Base-by-base conservation (phyloP, 1,284 basidiomycete genomes). In the Austroboletus novae-zelandiae region DNA sequence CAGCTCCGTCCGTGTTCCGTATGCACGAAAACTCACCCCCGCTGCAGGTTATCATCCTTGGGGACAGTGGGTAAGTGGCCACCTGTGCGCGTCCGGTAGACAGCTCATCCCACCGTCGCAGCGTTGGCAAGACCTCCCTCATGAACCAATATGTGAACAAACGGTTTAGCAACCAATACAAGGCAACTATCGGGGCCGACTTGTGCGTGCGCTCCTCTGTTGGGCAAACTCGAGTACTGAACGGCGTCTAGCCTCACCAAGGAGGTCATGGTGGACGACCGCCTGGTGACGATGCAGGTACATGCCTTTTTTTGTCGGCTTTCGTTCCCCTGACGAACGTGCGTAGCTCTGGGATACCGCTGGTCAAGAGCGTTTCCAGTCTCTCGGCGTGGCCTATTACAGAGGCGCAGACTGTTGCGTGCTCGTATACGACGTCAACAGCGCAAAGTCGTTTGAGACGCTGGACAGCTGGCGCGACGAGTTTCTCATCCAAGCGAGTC, bases 111-210 rank as follows among this genome's bases (percentile, higher is more conserved):
- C 56, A 52, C 43, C 47, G 60, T 39, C 47, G 23, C 34, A 97
- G 96, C 55, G 97, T 99, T 71, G 97, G 96, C 47, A 99, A 99
- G 89, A 99, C 96, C 44, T 99, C 96, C 39, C 84, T 99, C 64
- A 99, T 99, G 97, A 99, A 98, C 79, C 97, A 99, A 78, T 99
- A 98, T 78, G 97, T 99, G 64, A 99, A 99, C 86, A 99, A 98
- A 75, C 89, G 97, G 58, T 99, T 99, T 76, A 96, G 91, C 66
- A 98, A 96, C 72, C 96, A 98, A 73, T 99, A 99, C 83, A 99
- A 99, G 78, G 95, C 94, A 11, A 97, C 94, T 55, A 95, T 96
- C 68, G 92, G 91, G 59, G 86, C 87, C 55, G 90, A 92, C 76
- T 92, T 92, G 89, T 91, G 71, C 60, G 88, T 78, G 55, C 39